Base-by-base conservation (phyloP, 1,284 basidiomycete species). In the Heterobasidion occidentale region DNA sequence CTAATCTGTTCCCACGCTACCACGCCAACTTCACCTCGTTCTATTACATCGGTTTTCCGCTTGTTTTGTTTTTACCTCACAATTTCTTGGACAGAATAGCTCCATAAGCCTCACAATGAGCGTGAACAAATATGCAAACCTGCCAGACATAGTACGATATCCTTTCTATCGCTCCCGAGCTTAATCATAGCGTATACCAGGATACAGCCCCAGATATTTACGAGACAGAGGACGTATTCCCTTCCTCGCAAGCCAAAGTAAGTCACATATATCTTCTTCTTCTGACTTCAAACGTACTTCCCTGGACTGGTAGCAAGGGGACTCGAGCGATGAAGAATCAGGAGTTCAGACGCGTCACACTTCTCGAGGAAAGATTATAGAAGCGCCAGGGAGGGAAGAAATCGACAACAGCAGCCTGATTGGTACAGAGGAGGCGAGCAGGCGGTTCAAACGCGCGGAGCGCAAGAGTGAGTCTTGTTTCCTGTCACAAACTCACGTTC, bases 141-240 rank as follows among this genome's bases (percentile, higher is more conserved):
- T 97, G 7, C 94, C 94, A 27, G 93, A 97, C 67, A 95, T 97
- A 59, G 94, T 94, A 76, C 19, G 17, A 27, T 17, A 19, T 48
- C 54, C 44, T 46, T 46, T 59, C 17, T 45, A 48, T 20, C 50
- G 7, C 46, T 48, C 54, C 44, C 33, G 36, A 27, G 19, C 46
- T 47, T 36, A 51, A 58, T 38, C 57, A 20, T 46, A 14, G 45
- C 36, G 54, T 52, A 53, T 42, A 51, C 47, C 50, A 95, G 92
- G 92, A 95, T 68, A 91, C 90, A 8, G 92, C 91, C 1, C 90
- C 84, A 46, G 94, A 97, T 68, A 82, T 96, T 44, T 97, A 96
- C 67, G 94, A 97, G 70, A 96, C 94, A 0, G 86, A 91, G 52
- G 93, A 96, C 62, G 75, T 83, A 27, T 78, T 85, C 60, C 79